Evolutionary conservation across 306 rosid species (phyloP).

Genomic region (Medicago lupulina): DNA sequence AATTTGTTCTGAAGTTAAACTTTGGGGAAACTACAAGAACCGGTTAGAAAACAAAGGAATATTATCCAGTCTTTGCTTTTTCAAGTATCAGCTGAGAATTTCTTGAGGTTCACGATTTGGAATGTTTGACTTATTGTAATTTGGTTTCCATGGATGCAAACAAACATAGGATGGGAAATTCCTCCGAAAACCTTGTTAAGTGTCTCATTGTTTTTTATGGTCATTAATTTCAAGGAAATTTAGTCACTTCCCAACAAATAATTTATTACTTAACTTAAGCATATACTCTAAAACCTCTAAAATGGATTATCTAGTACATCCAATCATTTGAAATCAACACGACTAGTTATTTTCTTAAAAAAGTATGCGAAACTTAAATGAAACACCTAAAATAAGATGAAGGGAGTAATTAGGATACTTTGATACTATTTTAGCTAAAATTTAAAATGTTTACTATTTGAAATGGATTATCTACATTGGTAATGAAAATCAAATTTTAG

Average conservation of each 20-base stretch:
- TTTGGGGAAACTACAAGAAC: slow-evolving; percentile 24
- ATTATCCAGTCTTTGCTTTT: neutral
- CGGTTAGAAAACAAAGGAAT: neutral
- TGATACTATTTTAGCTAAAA: neutral
- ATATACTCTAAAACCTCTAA: slow-evolving; percentile 27
- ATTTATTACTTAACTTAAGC: slow-evolving; percentile 26
- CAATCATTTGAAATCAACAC: no score
- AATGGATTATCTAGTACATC: slow-evolving; percentile 20
- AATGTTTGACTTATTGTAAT: neutral
- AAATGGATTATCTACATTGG: neutral
- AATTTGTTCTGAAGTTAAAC: slow-evolving; percentile 16
- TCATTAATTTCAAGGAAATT: slow-evolving; percentile 13
- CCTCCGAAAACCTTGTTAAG: slow-evolving; percentile 12
- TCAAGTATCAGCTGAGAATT: neutral
- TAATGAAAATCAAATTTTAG: neutral
- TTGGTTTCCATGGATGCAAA: slow-evolving; percentile 13
- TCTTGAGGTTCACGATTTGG: slow-evolving; percentile 34
- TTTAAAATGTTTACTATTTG: neutral
- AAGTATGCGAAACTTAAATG: no score
- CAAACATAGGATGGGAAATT: neutral
- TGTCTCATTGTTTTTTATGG: slow-evolving; percentile 19
- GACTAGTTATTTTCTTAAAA: no score
- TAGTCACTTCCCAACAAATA: neutral
- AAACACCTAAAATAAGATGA: no score
- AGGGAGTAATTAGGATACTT: neutral